Percentiles rank a stretch among this genome's conserved stretches.
Conservation (phyloP, 2,329 filamentous ascomycete species). For the Sporothrix humicola region DNA sequence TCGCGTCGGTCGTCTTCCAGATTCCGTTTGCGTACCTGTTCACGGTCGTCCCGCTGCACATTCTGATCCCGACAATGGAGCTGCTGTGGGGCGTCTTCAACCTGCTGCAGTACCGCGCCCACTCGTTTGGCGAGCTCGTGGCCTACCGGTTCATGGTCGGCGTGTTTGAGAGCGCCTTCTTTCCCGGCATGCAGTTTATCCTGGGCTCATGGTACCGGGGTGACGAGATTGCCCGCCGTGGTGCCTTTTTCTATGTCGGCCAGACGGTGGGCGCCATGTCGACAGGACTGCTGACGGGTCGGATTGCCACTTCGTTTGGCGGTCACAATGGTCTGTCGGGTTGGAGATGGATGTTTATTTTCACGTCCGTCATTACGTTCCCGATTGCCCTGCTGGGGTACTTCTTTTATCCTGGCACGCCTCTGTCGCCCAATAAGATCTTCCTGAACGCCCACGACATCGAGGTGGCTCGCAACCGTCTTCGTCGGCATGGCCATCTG, state of each 20-base stretch:
- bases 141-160: slow-evolving; percentile 61
- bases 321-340: slow-evolving; percentile 58
- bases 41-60: slow-evolving; percentile 48
- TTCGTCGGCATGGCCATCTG: slow-evolving; percentile 15
- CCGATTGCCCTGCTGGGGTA: slow-evolving; percentile 59
- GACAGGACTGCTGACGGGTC: slow-evolving; percentile 52
- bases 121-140: slow-evolving; percentile 48
- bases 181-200: slow-evolving; percentile 57
- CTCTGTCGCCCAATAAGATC: slow-evolving; percentile 47
- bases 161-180: slow-evolving; percentile 59
- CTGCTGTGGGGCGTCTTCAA: slow-evolving; percentile 37
- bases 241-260: slow-evolving; percentile 48
- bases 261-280: slow-evolving; percentile 68
- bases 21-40: slow-evolving; percentile 44
- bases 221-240: slow-evolving; percentile 3
- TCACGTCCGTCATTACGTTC: slow-evolving; percentile 45
- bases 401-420: slow-evolving; percentile 56
- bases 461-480: not conserved
- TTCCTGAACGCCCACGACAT: slow-evolving; percentile 42
- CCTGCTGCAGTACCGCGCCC: slow-evolving; percentile 56
- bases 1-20: slow-evolving; percentile 48
- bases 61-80: slow-evolving; percentile 50
- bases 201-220: slow-evolving; percentile 44
- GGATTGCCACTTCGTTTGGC: slow-evolving; percentile 56
- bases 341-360: slow-evolving; percentile 61